A percentile compares a stretch with the other conserved stretches of the same genome.
These are phyloP conservation scores for Cryphonectria parasitica DNA, from an alignment of 2,329 filamentous ascomycete genomes.

Conservation along the genomic window DNA sequence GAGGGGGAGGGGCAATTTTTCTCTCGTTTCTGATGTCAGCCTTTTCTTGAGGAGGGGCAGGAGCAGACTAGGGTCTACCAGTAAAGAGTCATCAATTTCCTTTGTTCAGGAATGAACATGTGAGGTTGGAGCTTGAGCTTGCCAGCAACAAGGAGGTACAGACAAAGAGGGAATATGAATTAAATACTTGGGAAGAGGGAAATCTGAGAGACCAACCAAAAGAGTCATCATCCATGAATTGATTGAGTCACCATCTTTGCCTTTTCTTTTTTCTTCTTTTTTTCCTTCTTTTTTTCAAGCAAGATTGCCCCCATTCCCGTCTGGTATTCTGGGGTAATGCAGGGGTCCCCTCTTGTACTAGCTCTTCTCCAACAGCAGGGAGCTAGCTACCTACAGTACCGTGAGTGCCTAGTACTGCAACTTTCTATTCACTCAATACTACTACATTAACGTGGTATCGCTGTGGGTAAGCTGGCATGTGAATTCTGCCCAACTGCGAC, in stretches of 20 bases:
- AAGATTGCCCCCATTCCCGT: slow-evolving; percentile 7
- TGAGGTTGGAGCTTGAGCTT: neutral
- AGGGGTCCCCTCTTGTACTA: neutral
- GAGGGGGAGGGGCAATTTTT: slow-evolving; percentile 14
- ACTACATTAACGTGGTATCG: neutral
- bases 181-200: neutral
- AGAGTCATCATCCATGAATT: neutral
- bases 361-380: neutral
- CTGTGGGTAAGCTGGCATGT: neutral
- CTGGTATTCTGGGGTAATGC: slow-evolving; percentile 25
- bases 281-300: neutral
- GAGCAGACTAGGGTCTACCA: neutral
- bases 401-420: neutral
- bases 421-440: neutral
- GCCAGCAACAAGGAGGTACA: neutral
- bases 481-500: neutral
- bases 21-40: neutral
- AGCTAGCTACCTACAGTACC: neutral
- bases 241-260: neutral
- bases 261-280: neutral
- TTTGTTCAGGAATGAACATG: neutral
- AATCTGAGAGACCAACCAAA: neutral
- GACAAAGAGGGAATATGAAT: neutral
- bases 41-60: neutral
- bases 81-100: neutral